Evolutionary conservation across 805 yeast species (phyloP).

Genomic region (Yamadazyma takamatsuzukensis): DNA sequence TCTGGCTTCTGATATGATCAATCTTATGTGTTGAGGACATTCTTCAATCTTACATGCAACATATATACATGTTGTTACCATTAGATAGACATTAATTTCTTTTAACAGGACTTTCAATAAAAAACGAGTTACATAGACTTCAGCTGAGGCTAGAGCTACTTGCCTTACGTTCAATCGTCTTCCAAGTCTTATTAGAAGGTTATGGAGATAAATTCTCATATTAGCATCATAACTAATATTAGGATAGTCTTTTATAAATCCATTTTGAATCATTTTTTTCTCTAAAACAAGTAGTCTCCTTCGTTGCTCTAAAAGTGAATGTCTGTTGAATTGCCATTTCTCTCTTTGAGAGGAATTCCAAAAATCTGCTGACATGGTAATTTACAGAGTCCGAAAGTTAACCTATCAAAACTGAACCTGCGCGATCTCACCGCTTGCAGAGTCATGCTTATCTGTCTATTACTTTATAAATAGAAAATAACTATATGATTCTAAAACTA

Average conservation of each 20-base stretch:
- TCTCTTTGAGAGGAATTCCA: constrained; percentile 82
- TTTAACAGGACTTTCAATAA: constrained; percentile 66
- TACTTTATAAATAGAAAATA: no score
- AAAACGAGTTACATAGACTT: constrained; percentile 77
- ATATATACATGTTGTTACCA: constrained; percentile 82
- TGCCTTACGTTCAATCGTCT: constrained; percentile 76
- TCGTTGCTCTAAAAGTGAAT: constrained; percentile 48
- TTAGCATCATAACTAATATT: constrained; percentile 52
- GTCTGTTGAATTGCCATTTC: constrained; percentile 77
- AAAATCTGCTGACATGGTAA: constrained; percentile 71
- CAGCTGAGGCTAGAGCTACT: constrained; percentile 84
- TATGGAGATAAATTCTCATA: constrained; percentile 76
- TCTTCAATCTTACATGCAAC: constrained; percentile 94
- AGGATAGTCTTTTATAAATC: constrained; percentile 41
- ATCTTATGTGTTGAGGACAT: constrained; percentile 88
- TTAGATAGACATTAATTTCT: constrained; percentile 77
- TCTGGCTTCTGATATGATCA: constrained; percentile 79
- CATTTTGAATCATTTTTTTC: constrained; percentile 41
- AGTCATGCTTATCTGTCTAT: no score
- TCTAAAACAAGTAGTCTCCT: constrained; percentile 37
- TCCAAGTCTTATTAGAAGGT: constrained; percentile 70
- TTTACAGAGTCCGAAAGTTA: no score
- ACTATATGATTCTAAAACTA: no score
- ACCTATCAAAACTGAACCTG: no score
- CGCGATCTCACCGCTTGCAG: no score